Evolutionary conservation across 2,329 filamentous ascomycete species (phyloP), one percentile per base, ranked within the genome.

Genomic region (Achaetomium macrosporum): DNA sequence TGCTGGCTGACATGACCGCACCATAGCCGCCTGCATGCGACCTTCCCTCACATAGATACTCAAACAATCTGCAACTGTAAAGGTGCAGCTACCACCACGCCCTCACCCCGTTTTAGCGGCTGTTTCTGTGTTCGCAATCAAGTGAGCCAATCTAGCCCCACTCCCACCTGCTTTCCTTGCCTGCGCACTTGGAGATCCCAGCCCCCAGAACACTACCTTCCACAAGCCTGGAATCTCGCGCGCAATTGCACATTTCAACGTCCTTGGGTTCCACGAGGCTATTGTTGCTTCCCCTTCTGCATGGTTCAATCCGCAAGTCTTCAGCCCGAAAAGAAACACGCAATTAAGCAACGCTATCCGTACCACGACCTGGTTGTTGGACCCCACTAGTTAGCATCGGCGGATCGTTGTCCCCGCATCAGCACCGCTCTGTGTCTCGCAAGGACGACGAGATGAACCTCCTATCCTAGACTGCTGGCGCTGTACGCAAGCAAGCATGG

Each of bases 401-500:
- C 33, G 10, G 33, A 40, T 17, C 20, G 35, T 35, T 5, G 16
- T 33, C 41, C 33, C 42, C 46, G 40, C 46, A 48, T 7, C 25
- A 30, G 29, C 30, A 36, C 30, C 25, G 37, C 39, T 25, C 31
- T 30, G 47, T 36, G 37, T 17, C 37, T 39, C 47, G 51, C 51
- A 25, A 48, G 46, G 17, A 52, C 29, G 25, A 33, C 49, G 50
- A 46, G 10, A 56, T 50, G 53, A 46, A 35, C 46, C 10, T 35
- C n/a, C 17, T 11, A 37, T 47, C 19, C 37, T 13, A 47, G 17
- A 31, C 33, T 10, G 42, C 19, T 40, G 39, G 45, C 16, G 30
- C 31, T 33, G 36, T 31, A 39, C 17, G 20, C 43, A 46, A 48
- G 12, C 40, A 66, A 72, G 59, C 44, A 77, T 76, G 74, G 70